Evolutionary conservation across 139 green algal species (phyloP).

Genomic region (Axilococcus clingmanii): DNA sequence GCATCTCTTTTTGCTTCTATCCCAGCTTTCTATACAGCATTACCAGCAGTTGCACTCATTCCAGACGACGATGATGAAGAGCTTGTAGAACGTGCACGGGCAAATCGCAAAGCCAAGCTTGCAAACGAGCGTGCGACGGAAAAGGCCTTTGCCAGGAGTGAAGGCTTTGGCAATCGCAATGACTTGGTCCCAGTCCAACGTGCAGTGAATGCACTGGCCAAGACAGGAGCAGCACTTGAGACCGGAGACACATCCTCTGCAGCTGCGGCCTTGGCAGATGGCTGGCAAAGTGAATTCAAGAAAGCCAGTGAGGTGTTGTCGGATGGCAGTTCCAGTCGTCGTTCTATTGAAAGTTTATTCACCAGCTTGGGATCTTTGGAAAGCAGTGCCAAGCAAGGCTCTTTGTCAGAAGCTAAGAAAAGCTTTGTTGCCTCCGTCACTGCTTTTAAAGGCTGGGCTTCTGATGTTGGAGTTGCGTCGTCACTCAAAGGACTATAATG

Average conservation of each 20-base stretch:
- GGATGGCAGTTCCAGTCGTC: conserved; percentile 1
- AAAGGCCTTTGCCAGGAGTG: conserved; percentile 1
- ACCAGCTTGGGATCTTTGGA: conserved; percentile 26
- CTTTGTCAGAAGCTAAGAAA: conserved; percentile 31
- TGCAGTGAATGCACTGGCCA: conserved; percentile 40
- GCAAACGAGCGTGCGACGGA: conserved; percentile 17
- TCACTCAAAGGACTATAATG: conserved; percentile 35
- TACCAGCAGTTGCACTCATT: conserved; percentile 32
- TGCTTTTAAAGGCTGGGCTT: conserved; percentile 34
- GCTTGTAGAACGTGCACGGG: conserved; percentile 49
- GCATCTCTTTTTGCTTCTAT: conserved; percentile 14
- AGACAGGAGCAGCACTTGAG: conserved; percentile 39
- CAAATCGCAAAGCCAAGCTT: conserved; percentile 39
- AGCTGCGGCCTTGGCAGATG: conserved; percentile 25
- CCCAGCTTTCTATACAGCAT: conserved; percentile 6
- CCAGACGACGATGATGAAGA: conserved; percentile 70
- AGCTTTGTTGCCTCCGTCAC: conserved; percentile 35
- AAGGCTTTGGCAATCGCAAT: conserved; percentile 10
- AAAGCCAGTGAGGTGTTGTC: conserved; percentile 8
- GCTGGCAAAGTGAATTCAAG: conserved; percentile 42
- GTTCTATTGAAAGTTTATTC: conserved; percentile 14
- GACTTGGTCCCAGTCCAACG: conserved; percentile 42
- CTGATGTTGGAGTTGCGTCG: conserved; percentile 21
- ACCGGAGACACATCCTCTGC: conserved; percentile 32
- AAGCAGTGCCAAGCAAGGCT: conserved; percentile 6